These are phyloP conservation scores for Fusarium aywerte DNA, from an alignment of 2,329 filamentous ascomycete species.

Conservation along the genomic window DNA sequence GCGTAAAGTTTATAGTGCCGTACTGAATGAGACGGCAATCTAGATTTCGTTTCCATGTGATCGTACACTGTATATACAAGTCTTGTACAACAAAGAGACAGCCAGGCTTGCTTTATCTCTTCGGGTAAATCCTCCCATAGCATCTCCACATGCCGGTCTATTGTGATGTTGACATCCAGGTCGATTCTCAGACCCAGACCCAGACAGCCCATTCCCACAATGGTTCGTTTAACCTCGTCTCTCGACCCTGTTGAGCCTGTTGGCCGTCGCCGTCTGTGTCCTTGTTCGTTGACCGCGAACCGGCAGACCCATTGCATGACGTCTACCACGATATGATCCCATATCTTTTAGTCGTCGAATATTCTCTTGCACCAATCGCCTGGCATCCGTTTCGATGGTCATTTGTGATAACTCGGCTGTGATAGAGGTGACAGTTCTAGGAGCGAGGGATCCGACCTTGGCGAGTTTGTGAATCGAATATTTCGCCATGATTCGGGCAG, in stretches of 20 bases:
- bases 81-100: conserved; percentile 46
- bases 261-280: conserved; percentile 72
- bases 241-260: conserved; percentile 70
- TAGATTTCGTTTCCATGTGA: conserved; percentile 34
- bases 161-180: neutral
- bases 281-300: conserved; percentile 91
- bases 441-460: conserved; percentile 77
- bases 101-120: conserved; percentile 7
- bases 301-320: conserved; percentile 92
- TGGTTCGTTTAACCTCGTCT: conserved; percentile 43
- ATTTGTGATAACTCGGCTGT: conserved; percentile 88
- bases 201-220: neutral
- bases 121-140: neutral
- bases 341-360: conserved; percentile 89
- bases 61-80: conserved; percentile 49
- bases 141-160: conserved; percentile 1
- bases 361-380: conserved; percentile 81
- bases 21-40: conserved; percentile 7
- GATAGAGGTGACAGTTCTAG: conserved; percentile 81
- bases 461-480: conserved; percentile 87
- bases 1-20: conserved; percentile 8
- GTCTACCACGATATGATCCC: conserved; percentile 85
- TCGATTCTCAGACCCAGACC: neutral
- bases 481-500: conserved; percentile 83
- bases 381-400: conserved; percentile 92